These are phyloP conservation scores for Coemansia nantahalensis DNA, from an alignment of 192 early-diverging fungal genomes.

Conservation along the genomic window DNA sequence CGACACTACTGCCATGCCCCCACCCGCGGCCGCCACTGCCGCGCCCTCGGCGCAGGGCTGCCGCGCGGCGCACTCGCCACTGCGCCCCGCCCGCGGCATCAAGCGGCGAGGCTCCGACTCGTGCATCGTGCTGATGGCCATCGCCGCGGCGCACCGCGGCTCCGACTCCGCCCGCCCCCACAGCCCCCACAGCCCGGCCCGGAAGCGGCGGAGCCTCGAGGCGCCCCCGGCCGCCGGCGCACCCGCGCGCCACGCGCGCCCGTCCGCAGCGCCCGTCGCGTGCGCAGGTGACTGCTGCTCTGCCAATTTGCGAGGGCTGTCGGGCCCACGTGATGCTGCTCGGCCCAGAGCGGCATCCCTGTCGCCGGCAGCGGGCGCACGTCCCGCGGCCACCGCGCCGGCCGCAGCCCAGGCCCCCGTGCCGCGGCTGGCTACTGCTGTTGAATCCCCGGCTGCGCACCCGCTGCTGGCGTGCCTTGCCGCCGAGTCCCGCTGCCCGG, in stretches of 20 bases:
- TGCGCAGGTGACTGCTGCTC: slow-evolving; percentile 1
- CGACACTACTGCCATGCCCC: not conserved
- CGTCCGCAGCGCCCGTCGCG: slow-evolving; percentile 4
- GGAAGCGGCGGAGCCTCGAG: slow-evolving; percentile 16
- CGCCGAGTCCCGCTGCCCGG: too few relatives aligned
- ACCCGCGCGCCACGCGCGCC: not conserved
- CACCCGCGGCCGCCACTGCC: too few relatives aligned
- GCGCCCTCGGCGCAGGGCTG: slow-evolving; percentile 2
- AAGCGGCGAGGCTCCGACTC: slow-evolving; percentile 51
- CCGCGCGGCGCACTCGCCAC: slow-evolving; percentile 1
- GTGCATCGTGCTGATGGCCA: slow-evolving; percentile 32
- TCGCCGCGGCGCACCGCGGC: slow-evolving; percentile 1
- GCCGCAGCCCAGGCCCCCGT: too few relatives aligned
- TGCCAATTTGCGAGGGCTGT: slow-evolving; percentile 15
- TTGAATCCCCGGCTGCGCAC: too few relatives aligned
- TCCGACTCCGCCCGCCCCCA: slow-evolving; percentile 1
- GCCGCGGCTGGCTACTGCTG: not conserved
- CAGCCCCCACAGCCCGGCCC: slow-evolving; percentile 1
- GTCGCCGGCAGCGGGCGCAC: not conserved
- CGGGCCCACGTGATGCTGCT: slow-evolving; percentile 7
- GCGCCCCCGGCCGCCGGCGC: slow-evolving; percentile 4
- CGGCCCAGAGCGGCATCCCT: slow-evolving; percentile 1
- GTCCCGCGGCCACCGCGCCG: not conserved
- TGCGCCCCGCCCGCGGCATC: slow-evolving; percentile 14
- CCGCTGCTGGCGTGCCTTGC: too few relatives aligned